Evolutionary conservation across 176 grass and related monocot genomes (phyloP).

Genomic region (Phragmites australis): DNA sequence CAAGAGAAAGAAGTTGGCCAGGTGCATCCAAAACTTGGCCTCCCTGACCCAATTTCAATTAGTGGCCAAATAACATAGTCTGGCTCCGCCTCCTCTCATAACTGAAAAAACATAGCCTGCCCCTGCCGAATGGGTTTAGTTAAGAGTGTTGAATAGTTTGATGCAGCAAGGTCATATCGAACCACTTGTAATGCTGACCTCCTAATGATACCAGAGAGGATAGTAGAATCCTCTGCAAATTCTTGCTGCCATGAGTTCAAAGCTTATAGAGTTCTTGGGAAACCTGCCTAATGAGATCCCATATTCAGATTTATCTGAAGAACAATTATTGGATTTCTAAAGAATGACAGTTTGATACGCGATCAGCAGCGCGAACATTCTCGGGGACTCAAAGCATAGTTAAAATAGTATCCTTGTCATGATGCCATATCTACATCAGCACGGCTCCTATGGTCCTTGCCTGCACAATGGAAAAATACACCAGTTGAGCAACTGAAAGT

Average conservation of each 20-base stretch:
- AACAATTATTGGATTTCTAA: neutral
- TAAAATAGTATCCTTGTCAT: neutral
- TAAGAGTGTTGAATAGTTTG: neutral
- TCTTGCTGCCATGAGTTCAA: neutral
- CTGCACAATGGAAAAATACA: conserved; percentile 3
- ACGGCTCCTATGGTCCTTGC: neutral
- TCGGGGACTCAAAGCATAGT: neutral
- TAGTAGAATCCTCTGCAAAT: neutral
- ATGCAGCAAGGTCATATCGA: neutral
- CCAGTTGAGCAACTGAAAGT: neutral
- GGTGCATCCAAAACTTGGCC: conserved; percentile 22
- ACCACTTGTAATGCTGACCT: neutral
- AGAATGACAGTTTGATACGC: neutral
- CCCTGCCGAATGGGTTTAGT: neutral
- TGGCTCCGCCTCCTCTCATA: neutral
- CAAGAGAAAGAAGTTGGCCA: conserved; percentile 13
- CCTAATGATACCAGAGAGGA: neutral
- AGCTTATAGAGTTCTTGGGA: neutral
- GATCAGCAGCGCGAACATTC: neutral
- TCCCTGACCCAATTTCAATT: conserved; percentile 16
- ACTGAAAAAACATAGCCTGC: neutral
- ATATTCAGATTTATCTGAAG: neutral
- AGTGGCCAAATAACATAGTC: neutral
- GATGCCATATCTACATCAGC: conserved; percentile 13
- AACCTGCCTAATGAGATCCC: neutral